Conservation (phyloP, 2,329 filamentous ascomycete species). For the Beauveria asiatica region DNA sequence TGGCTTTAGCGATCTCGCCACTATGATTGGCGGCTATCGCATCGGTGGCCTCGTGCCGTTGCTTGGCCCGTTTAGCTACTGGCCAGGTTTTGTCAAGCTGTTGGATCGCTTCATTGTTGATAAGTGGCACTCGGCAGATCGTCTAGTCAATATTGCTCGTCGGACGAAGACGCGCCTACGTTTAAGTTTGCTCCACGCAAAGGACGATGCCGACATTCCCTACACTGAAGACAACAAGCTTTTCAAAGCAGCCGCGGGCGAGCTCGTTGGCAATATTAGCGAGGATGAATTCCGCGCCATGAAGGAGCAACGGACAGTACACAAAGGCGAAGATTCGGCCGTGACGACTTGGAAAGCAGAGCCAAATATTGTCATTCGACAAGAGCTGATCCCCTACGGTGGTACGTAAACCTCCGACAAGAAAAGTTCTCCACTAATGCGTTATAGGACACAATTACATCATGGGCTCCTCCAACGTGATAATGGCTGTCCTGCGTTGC, state of each 20-base stretch:
- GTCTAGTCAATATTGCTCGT: constrained; percentile 51
- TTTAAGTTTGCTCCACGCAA: constrained; percentile 69
- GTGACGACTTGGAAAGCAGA: constrained; percentile 36
- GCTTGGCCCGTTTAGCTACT: constrained; percentile 62
- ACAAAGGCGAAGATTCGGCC: constrained; percentile 38
- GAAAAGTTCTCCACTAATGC: not conserved
- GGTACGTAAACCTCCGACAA: constrained; percentile 31
- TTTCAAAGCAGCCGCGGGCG: constrained; percentile 51
- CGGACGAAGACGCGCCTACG: constrained; percentile 47
- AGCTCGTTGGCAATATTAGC: constrained; percentile 31
- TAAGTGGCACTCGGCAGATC: constrained; percentile 64
- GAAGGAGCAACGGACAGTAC: constrained; percentile 38
- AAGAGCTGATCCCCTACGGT: constrained; percentile 47
- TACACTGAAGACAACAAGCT: constrained; percentile 59
- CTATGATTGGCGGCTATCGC: constrained; percentile 67
- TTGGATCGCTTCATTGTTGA: constrained; percentile 63
- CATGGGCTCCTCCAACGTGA: constrained; percentile 55
- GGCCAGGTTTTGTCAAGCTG: constrained; percentile 54
- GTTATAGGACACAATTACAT: constrained; percentile 59
- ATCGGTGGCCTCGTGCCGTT: constrained; percentile 72
- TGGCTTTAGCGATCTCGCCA: constrained; percentile 66
- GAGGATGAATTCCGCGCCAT: constrained; percentile 31
- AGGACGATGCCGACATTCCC: constrained; percentile 75
- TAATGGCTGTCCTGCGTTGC: constrained; percentile 55
- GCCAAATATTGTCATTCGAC: constrained; percentile 39